Base-by-base conservation (phyloP, 768 basidiomycete species). In the Leccinum truebloodii region DNA sequence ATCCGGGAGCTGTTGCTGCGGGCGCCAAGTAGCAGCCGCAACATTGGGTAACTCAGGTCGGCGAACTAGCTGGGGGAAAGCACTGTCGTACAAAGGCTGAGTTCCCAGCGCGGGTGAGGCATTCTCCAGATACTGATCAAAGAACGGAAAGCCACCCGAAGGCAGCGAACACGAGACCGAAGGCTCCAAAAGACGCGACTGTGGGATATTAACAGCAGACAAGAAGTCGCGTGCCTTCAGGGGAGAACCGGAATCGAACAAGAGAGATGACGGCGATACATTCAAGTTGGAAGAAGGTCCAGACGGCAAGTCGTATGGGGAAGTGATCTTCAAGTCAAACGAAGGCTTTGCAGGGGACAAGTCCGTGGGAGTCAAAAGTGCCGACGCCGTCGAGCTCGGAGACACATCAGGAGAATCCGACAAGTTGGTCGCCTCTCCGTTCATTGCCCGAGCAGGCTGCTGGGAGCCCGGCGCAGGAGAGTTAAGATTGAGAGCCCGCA, bases 401-500 rank as follows among this genome's bases (percentile, higher is more conserved):
- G 88, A 90, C 60, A 89, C 81, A 66, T 90, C 88, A 0, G 89
- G 88, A 49, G 87, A 84, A 63, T 74, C 81, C 4, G 82, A 81
- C 53, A 64, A 46, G 50, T 65, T 65, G 5, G 52, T 68, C 3
- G 78, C 71, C 44, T 84, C 81, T 59, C 80, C 69, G 54, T 72
- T 80, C 59, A 85, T 65, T 58, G 73, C 71, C 58, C 78, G 78
- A 46, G 78, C 63, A 28, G 83, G 79, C 63, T 78, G 72, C 13
- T 81, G 80, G 49, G 75, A 68, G 52, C 74, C 71, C 61, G 84
- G 86, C 63, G 79, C 83, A 14, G 91, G 91, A 32, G 91, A 92
- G 69, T 86, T 87, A 66, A 93, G 85, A 69, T 92, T 88, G 53
- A 93, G 79, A 14, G 89, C 86, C 44, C 91, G 86, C 57, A 93